phyloP scores from a whole-genome alignment of 2,329 filamentous ascomycete species.

The Stenocarpella maydis region DNA sequence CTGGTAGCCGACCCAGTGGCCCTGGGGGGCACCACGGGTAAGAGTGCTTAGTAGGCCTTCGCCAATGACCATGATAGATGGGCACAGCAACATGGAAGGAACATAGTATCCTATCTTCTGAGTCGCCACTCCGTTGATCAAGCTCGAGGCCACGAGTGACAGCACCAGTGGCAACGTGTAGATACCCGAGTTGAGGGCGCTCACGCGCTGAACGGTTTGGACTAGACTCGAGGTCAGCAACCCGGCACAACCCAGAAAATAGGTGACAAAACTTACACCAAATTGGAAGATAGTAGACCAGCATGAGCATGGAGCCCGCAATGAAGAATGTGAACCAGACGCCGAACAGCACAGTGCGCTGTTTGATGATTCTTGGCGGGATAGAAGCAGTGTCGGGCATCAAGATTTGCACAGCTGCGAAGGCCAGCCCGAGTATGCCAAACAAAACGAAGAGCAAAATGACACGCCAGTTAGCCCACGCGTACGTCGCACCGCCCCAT shows the following conservation, averaged over 20 bases:
- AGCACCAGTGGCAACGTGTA: conserved; percentile 66
- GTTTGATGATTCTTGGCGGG: conserved; percentile 61
- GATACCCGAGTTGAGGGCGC: conserved; percentile 63
- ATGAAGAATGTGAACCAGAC: conserved; percentile 57
- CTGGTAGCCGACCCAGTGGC: conserved; percentile 68
- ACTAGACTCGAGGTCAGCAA: conserved; percentile 44
- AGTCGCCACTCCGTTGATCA: conserved; percentile 57
- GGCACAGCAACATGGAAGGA: conserved; percentile 61
- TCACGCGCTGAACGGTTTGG: conserved; percentile 63
- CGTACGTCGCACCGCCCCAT: conserved; percentile 65
- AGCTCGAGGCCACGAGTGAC: conserved; percentile 60
- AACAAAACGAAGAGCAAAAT: conserved; percentile 63
- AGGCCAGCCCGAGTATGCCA: conserved; percentile 54
- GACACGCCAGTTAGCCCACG: conserved; percentile 61
- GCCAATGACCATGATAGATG: conserved; percentile 59
- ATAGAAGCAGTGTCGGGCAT: conserved; percentile 65
- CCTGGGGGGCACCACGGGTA: conserved; percentile 52
- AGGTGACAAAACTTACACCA: conserved; percentile 56
- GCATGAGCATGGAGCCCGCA: conserved; percentile 60
- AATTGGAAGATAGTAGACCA: conserved; percentile 62
- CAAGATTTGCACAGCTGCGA: conserved; percentile 60
- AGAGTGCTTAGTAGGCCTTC: conserved; percentile 67
- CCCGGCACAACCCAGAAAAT: not conserved
- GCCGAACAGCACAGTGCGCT: conserved; percentile 62
- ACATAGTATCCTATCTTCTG: conserved; percentile 67